These are phyloP conservation scores for Ascocoryne sarcoides DNA, from an alignment of 2,329 filamentous ascomycete species.

Conservation along the genomic window DNA sequence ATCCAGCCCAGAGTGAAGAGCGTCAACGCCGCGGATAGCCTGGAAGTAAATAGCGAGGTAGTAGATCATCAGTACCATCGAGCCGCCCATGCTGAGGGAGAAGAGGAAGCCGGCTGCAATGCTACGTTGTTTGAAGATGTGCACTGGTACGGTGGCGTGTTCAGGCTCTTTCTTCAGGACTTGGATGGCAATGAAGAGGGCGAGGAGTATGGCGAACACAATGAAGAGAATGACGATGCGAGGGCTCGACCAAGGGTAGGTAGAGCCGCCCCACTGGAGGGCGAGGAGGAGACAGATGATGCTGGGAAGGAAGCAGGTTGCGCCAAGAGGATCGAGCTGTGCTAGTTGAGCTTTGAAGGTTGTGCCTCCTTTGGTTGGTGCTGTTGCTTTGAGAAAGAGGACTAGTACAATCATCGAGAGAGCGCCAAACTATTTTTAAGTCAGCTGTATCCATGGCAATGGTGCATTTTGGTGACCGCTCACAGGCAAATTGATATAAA, in stretches of 20 bases:
- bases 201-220: slow-evolving; percentile 17
- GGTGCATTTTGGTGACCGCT: too few species aligned
- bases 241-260: slow-evolving; percentile 18
- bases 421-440: too few species aligned
- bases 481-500: slow-evolving; percentile 32
- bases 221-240: slow-evolving; percentile 29
- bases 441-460: too few species aligned
- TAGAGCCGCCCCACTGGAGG: slow-evolving; percentile 36
- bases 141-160: slow-evolving; percentile 41
- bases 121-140: slow-evolving; percentile 30
- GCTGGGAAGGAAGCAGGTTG: slow-evolving; percentile 35
- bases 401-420: background rate
- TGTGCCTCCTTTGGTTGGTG: slow-evolving; percentile 19
- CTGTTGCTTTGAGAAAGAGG: slow-evolving; percentile 14
- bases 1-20: slow-evolving; percentile 16
- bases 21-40: slow-evolving; percentile 12
- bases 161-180: slow-evolving; percentile 34
- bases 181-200: slow-evolving; percentile 28
- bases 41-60: slow-evolving; percentile 25
- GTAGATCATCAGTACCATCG: slow-evolving; percentile 29
- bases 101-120: slow-evolving; percentile 24
- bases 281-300: slow-evolving; percentile 33
- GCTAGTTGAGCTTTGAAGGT: slow-evolving; percentile 9
- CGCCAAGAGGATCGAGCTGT: slow-evolving; percentile 37
- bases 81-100: slow-evolving; percentile 21